A percentile compares a stretch with the other conserved stretches of the same genome.
phyloP scores from a whole-genome alignment of 1,284 basidiomycete genomes.

The Boletus sp. region DNA sequence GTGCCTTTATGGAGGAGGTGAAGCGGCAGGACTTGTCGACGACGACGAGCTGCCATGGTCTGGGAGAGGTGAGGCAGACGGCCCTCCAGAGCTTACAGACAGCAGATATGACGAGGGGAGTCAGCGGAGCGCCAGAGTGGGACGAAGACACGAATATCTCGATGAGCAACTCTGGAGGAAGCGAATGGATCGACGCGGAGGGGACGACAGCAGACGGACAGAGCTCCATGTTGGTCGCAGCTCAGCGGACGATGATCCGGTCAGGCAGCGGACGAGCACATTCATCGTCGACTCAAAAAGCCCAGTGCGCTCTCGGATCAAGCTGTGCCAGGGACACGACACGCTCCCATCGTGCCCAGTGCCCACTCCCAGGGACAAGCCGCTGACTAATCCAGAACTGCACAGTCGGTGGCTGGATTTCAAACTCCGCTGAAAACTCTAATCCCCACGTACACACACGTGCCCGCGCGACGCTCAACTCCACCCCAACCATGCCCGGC shows the following conservation, averaged over 20 bases:
- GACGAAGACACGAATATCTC: slow-evolving; percentile 51
- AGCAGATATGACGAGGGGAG: slow-evolving; percentile 44
- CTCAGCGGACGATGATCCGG: too few species aligned
- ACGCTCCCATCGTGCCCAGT: too few species aligned
- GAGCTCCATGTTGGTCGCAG: too few species aligned
- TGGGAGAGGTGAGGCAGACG: slow-evolving; percentile 48
- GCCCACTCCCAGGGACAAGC: too few species aligned
- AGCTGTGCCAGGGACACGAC: too few species aligned
- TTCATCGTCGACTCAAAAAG: too few species aligned
- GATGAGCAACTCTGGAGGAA: slow-evolving; percentile 59
- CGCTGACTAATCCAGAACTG: slow-evolving; percentile 42
- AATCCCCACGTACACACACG: slow-evolving; percentile 34
- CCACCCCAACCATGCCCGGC: slow-evolving; percentile 72
- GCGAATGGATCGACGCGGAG: slow-evolving; percentile 31
- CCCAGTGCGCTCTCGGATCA: too few species aligned
- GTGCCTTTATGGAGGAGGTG: slow-evolving; percentile 38
- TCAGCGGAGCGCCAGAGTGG: slow-evolving; percentile 39
- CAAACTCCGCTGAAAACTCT: slow-evolving; percentile 36
- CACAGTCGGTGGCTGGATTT: slow-evolving; percentile 42
- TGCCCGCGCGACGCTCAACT: slow-evolving; percentile 40
- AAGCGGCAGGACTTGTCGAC: slow-evolving; percentile 42
- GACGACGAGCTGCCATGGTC: slow-evolving; percentile 55
- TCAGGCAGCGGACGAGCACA: too few species aligned
- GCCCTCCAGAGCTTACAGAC: slow-evolving; percentile 56
- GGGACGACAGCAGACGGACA: too few species aligned